Conservation (phyloP, 495 filamentous ascomycete genomes). For the Podospora conica region DNA sequence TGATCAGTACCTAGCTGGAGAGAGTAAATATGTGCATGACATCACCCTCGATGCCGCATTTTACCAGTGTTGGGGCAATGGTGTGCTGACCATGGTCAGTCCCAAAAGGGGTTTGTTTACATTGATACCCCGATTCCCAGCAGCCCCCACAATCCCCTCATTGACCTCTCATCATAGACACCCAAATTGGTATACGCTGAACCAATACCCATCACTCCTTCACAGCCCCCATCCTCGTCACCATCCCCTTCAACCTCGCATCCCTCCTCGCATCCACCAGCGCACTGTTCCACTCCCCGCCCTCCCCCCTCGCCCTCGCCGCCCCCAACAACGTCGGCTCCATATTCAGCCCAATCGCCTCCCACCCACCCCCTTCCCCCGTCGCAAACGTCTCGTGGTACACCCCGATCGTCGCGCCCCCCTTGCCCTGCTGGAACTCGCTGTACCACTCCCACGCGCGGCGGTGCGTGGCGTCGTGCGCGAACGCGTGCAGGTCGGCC, state of each 20-base stretch:
- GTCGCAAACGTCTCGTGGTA: slow-evolving; percentile 17
- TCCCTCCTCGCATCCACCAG: slow-evolving; percentile 7
- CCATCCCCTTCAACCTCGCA: slow-evolving; percentile 1
- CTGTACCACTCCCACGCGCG: slow-evolving; percentile 42
- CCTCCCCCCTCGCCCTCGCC: background rate
- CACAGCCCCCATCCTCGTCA: slow-evolving; percentile 11
- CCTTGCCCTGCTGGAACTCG: background rate
- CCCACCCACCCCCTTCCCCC: slow-evolving; percentile 7
- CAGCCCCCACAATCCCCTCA: no score
- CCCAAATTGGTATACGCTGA: no score
- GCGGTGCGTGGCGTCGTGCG: slow-evolving; percentile 41
- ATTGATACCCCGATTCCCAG: no score
- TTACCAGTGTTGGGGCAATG: no score
- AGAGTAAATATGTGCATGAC: no score
- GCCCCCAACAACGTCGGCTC: slow-evolving; percentile 14
- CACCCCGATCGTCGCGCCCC: slow-evolving; percentile 6
- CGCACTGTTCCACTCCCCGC: slow-evolving; percentile 14
- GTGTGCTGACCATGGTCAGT: no score
- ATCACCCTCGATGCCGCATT: no score
- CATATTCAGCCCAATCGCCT: slow-evolving; percentile 22
- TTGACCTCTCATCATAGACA: no score
- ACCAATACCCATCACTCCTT: background rate
- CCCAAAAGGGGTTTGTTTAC: no score
- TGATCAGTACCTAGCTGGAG: no score
- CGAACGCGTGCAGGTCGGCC: slow-evolving; percentile 46